Percentiles rank a stretch among this genome's conserved stretches.
These are phyloP conservation scores for Gomphus bonarii DNA, from an alignment of 1,284 basidiomycete species.

Conservation along the genomic window DNA sequence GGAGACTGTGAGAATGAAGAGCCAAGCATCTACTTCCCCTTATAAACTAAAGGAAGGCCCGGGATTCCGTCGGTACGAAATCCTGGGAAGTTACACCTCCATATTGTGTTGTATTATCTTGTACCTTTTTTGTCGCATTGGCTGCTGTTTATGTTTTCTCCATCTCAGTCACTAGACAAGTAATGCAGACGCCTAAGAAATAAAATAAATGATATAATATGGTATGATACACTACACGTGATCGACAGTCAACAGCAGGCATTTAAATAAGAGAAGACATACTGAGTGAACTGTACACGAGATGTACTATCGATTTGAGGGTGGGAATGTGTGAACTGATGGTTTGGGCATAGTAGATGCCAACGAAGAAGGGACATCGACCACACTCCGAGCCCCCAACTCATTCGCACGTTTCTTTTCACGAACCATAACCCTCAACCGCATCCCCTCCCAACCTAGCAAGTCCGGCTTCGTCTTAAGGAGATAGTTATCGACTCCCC, in stretches of 20 bases:
- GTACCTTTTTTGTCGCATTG: background rate
- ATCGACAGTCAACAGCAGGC: background rate
- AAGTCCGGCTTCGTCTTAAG: slow-evolving; percentile 52
- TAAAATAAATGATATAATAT: background rate
- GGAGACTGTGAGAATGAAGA: too few relatives aligned
- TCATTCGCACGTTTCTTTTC: slow-evolving; percentile 20
- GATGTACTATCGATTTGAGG: background rate
- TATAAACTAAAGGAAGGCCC: background rate
- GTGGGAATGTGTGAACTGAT: background rate
- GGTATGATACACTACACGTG: background rate
- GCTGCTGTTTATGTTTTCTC: background rate
- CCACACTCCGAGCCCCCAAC: background rate
- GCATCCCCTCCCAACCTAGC: slow-evolving; percentile 68
- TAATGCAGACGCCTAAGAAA: too few relatives aligned
- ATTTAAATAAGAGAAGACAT: background rate
- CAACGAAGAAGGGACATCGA: background rate
- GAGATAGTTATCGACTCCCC: slow-evolving; percentile 74
- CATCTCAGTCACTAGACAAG: background rate
- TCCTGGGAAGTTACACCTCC: background rate
- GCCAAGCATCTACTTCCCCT: background rate
- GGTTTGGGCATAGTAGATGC: background rate
- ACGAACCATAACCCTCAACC: slow-evolving; percentile 51
- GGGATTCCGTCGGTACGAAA: background rate
- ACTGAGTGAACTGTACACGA: background rate
- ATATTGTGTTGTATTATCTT: background rate